A percentile compares a stretch with the other conserved stretches of the same genome.
phyloP scores from a whole-genome alignment of 2,329 filamentous ascomycete genomes.

The Parastagonospora nodorum region DNA sequence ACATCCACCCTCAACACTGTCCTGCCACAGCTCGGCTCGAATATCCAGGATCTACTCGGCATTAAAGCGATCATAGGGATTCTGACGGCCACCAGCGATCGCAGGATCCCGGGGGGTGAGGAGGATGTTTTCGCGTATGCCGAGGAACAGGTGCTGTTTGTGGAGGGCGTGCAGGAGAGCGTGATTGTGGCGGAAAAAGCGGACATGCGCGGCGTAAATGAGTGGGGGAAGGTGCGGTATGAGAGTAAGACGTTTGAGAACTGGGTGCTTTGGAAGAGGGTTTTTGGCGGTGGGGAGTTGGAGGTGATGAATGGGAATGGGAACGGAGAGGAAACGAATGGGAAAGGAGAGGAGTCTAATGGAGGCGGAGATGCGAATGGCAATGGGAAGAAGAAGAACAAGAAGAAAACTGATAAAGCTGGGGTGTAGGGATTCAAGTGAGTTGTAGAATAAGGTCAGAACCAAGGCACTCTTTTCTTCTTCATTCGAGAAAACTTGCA shows the following conservation, averaged over 20 bases:
- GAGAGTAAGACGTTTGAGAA: constrained; percentile 36
- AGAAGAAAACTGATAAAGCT: background rate
- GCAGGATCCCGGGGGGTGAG: constrained; percentile 33
- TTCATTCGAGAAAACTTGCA: background rate
- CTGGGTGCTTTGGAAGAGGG: constrained; percentile 31
- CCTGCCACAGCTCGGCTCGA: constrained; percentile 33
- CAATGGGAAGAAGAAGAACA: background rate
- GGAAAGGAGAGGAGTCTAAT: no score
- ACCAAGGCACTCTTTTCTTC: background rate
- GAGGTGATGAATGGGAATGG: background rate
- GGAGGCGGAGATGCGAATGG: no score
- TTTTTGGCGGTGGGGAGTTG: constrained; percentile 22
- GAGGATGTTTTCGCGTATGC: constrained; percentile 35
- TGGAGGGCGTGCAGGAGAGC: constrained; percentile 5
- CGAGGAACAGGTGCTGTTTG: constrained; percentile 13
- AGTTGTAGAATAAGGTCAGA: background rate
- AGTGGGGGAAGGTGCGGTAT: constrained; percentile 30
- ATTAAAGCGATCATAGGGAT: constrained; percentile 35
- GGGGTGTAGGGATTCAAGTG: no score
- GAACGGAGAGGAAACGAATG: no score
- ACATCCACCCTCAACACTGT: constrained; percentile 23
- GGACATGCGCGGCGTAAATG: constrained; percentile 21
- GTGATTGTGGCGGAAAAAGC: constrained; percentile 23
- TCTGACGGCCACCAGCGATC: constrained; percentile 37
- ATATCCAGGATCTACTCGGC: constrained; percentile 32